Percentiles rank a stretch among this genome's conserved stretches.
These are phyloP conservation scores for Aspergillus fischeri DNA, from an alignment of 2,329 filamentous ascomycete genomes.

Conservation along the genomic window DNA sequence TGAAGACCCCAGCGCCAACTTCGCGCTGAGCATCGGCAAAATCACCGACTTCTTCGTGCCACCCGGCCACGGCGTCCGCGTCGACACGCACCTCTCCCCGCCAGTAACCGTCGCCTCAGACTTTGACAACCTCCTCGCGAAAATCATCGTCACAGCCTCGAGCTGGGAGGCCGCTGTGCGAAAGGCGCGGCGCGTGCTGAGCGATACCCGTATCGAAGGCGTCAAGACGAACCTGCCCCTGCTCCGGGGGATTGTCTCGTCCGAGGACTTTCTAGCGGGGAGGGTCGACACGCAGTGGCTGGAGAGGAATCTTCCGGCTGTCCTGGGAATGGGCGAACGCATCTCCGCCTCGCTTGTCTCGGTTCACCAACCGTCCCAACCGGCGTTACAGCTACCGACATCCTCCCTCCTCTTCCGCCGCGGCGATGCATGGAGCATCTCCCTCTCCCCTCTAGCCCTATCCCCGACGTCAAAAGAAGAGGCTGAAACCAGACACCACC, in stretches of 20 bases:
- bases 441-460: conserved; percentile 35
- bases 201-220: conserved; percentile 53
- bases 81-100: conserved; percentile 53
- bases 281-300: conserved; percentile 57
- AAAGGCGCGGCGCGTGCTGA: conserved; percentile 54
- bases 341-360: conserved; percentile 19
- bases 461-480: conserved; percentile 4
- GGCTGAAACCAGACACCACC: conserved; percentile 43
- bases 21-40: conserved; percentile 58
- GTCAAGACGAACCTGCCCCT: conserved; percentile 57
- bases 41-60: conserved; percentile 54
- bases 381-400: background rate
- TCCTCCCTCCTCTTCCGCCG: conserved; percentile 49
- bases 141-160: conserved; percentile 54
- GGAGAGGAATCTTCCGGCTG: conserved; percentile 43
- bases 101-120: conserved; percentile 47
- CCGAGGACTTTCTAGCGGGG: conserved; percentile 47
- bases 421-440: conserved; percentile 56
- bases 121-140: conserved; percentile 58
- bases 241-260: conserved; percentile 51
- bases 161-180: conserved; percentile 50
- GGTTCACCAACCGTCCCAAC: conserved; percentile 6
- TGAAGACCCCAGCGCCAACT: conserved; percentile 51
- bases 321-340: conserved; percentile 34
- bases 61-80: conserved; percentile 53